These are phyloP conservation scores for Dichotomopilus funicola DNA, from an alignment of 2,329 filamentous ascomycete genomes.

Conservation along the genomic window DNA sequence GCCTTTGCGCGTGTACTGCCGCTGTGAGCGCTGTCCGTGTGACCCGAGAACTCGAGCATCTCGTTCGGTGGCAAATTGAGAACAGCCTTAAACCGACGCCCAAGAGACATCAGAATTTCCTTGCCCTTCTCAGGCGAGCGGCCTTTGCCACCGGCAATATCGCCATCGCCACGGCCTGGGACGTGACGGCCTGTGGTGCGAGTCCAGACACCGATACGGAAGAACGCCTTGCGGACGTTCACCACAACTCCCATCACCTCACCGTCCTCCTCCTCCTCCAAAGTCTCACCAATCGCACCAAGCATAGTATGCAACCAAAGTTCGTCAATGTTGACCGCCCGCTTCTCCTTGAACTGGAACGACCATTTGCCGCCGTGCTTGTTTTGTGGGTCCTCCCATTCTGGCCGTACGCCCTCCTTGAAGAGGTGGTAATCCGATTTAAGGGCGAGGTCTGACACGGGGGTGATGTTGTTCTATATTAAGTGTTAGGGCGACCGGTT, in stretches of 20 bases:
- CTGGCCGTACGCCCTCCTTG: slow-evolving; percentile 92
- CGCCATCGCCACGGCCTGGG: slow-evolving; percentile 65
- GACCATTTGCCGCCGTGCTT: slow-evolving; percentile 99
- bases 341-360: slow-evolving; percentile 96
- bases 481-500: slow-evolving; percentile 4
- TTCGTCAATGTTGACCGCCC: slow-evolving; percentile 82
- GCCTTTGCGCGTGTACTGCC: slow-evolving; percentile 94
- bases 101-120: slow-evolving; percentile 78
- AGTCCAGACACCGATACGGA: slow-evolving; percentile 96
- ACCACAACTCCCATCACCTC: slow-evolving; percentile 99
- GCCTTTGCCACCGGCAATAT: slow-evolving; percentile 69
- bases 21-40: slow-evolving; percentile 87
- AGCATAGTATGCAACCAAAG: slow-evolving; percentile 98
- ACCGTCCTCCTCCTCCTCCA: slow-evolving; percentile 88
- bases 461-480: slow-evolving; percentile 92
- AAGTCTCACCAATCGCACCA: slow-evolving; percentile 91
- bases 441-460: slow-evolving; percentile 87
- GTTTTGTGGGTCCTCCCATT: slow-evolving; percentile 98
- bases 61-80: slow-evolving; percentile 72
- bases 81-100: slow-evolving; percentile 86
- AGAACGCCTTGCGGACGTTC: slow-evolving; percentile 98
- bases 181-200: slow-evolving; percentile 84
- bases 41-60: slow-evolving; percentile 87
- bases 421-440: slow-evolving; percentile 99
- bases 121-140: slow-evolving; percentile 74